Evolutionary conservation across 176 grass and related monocot species (phyloP).

Genomic region (Cocos nucifera): DNA sequence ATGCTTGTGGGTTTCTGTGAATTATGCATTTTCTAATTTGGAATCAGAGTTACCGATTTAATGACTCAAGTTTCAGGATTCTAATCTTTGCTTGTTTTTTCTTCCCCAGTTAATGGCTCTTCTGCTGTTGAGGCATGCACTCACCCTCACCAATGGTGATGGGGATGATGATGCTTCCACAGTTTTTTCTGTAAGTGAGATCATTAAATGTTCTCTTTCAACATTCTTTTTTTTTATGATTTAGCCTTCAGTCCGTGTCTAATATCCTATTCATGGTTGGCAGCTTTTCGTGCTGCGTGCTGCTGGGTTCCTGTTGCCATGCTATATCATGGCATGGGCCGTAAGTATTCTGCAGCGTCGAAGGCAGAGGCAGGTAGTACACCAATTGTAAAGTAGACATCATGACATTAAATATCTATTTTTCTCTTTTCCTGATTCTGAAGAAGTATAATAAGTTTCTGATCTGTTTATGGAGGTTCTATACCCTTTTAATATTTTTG

Average conservation of each 20-base stretch:
- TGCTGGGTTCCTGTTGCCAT: conserved; percentile 81
- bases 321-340: conserved; percentile 90
- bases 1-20: too few species aligned
- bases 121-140: conserved; percentile 72
- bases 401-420: too few species aligned
- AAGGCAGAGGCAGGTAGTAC: conserved; percentile 63
- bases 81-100: conserved; percentile 11
- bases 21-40: too few species aligned
- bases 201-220: background rate
- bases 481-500: too few species aligned
- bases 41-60: too few species aligned
- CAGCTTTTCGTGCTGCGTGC: conserved; percentile 87
- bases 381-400: too few species aligned
- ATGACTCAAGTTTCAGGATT: too few species aligned
- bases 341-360: conserved; percentile 75
- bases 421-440: too few species aligned
- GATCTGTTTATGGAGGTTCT: too few species aligned
- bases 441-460: too few species aligned
- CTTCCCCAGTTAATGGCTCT: conserved; percentile 61
- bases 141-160: conserved; percentile 66
- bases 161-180: conserved; percentile 74
- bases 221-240: conserved; percentile 4
- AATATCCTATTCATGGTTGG: conserved; percentile 9
- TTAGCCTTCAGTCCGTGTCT: background rate
- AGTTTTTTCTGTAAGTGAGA: conserved; percentile 71